Conservation (phyloP, 1,284 basidiomycete genomes). For the Cryptococcus hybrid region DNA sequence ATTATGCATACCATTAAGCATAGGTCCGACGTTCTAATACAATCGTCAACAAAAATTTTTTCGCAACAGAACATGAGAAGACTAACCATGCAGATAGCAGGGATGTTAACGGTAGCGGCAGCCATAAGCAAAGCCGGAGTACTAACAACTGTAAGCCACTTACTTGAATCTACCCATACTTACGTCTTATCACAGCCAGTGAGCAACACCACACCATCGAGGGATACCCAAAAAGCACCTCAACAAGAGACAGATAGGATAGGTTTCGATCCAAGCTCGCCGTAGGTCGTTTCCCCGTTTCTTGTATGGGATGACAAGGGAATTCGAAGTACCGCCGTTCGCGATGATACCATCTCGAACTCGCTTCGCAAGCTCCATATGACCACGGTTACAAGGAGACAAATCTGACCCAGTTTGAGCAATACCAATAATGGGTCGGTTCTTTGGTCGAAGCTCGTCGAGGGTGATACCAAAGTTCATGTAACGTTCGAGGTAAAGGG, state of each 20-base stretch:
- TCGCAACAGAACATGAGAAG: background rate
- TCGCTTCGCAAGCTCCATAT: slow-evolving; percentile 47
- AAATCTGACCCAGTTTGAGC: slow-evolving; percentile 53
- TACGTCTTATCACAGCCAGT: slow-evolving; percentile 57
- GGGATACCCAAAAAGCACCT: slow-evolving; percentile 47
- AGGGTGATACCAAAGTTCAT: slow-evolving; percentile 44
- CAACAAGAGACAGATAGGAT: slow-evolving; percentile 45
- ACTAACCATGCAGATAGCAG: slow-evolving; percentile 36
- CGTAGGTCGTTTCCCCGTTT: slow-evolving; percentile 50
- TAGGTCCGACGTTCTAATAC: slow-evolving; percentile 40
- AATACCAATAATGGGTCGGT: slow-evolving; percentile 90
- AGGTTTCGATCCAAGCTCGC: slow-evolving; percentile 48
- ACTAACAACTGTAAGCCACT: slow-evolving; percentile 17
- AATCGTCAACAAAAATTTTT: background rate
- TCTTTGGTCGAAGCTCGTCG: slow-evolving; percentile 51
- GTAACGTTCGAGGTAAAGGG: slow-evolving; percentile 46
- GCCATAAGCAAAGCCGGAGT: slow-evolving; percentile 43
- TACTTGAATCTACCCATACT: slow-evolving; percentile 47
- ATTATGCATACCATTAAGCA: slow-evolving; percentile 37
- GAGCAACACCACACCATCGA: slow-evolving; percentile 49
- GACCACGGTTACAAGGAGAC: slow-evolving; percentile 47
- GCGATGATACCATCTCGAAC: slow-evolving; percentile 50
- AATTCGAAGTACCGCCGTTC: slow-evolving; percentile 49
- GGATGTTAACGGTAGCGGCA: slow-evolving; percentile 45
- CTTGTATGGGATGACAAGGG: slow-evolving; percentile 51